phyloP scores from a whole-genome alignment of 2,329 filamentous ascomycete species.

The Aspergillus udagawae region DNA sequence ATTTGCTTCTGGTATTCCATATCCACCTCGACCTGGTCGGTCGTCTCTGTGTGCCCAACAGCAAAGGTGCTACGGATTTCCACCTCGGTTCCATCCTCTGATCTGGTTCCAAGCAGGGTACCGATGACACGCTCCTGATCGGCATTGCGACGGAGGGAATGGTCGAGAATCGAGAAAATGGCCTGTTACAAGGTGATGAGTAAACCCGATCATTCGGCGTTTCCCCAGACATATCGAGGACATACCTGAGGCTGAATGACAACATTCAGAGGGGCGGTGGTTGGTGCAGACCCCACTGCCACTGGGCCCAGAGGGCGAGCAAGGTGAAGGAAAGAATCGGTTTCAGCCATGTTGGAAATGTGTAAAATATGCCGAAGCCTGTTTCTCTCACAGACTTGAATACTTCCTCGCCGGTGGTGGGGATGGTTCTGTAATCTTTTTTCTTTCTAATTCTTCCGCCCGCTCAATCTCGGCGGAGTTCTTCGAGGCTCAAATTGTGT shows the following conservation, averaged over 20 bases:
- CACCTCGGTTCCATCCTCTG: constrained; percentile 94
- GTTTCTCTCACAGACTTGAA: constrained; percentile 22
- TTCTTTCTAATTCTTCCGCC: constrained; percentile 29
- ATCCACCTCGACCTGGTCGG: constrained; percentile 98
- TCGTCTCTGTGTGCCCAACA: constrained; percentile 96
- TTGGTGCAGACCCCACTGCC: constrained; percentile 72
- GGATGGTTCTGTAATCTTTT: constrained; percentile 23
- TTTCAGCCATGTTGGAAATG: constrained; percentile 70
- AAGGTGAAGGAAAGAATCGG: constrained; percentile 89
- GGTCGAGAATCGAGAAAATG: constrained; percentile 71
- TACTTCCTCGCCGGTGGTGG: constrained; percentile 30
- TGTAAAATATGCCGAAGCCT: constrained; percentile 12
- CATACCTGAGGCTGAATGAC: constrained; percentile 92
- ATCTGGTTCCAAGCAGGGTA: constrained; percentile 85
- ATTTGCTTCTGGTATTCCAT: constrained; percentile 99
- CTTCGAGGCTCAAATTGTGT: constrained; percentile 37
- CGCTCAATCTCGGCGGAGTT: constrained; percentile 16
- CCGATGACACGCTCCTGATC: constrained; percentile 96
- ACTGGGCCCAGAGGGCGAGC: constrained; percentile 85
- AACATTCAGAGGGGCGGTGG: constrained; percentile 87
- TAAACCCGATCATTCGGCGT: constrained; percentile 3
- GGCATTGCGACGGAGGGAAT: constrained; percentile 85
- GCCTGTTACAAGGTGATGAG: constrained; percentile 41
- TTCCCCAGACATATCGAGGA: background rate
- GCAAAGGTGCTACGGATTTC: constrained; percentile 96